Percentiles rank a stretch among this genome's conserved stretches.
phyloP scores from a whole-genome alignment of 78 protist genomes.

The Capsaspora owczarzaki region DNA sequence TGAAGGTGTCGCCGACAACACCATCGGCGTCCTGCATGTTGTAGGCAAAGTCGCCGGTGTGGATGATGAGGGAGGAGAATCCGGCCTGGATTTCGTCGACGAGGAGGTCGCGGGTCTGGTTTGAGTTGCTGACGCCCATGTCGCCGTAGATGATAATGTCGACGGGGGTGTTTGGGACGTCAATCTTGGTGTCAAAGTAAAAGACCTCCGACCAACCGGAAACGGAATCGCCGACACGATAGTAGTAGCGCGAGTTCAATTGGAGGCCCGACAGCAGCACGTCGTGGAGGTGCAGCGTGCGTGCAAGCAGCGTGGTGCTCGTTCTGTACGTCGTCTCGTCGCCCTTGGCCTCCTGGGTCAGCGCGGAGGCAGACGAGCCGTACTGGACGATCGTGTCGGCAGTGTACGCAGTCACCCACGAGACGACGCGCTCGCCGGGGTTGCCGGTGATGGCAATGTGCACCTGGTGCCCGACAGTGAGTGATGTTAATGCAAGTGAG shows the following conservation, averaged over 20 bases:
- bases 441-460: neutral
- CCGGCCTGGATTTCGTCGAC: neutral
- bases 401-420: neutral
- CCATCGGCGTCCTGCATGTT: constrained; percentile 1
- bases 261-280: neutral
- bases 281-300: too few relatives aligned
- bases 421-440: neutral
- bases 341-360: neutral
- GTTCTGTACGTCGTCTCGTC: neutral
- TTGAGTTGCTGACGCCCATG: neutral
- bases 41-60: constrained; percentile 14
- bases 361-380: neutral
- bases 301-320: too few relatives aligned
- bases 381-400: neutral
- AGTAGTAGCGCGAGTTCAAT: neutral
- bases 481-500: neutral
- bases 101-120: neutral
- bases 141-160: constrained; percentile 1
- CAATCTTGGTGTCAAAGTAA: neutral
- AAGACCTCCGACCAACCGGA: neutral
- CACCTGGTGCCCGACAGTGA: too few relatives aligned
- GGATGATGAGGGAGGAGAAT: neutral
- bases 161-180: neutral
- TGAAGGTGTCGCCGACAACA: neutral
- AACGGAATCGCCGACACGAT: neutral